Evolutionary conservation across 495 filamentous ascomycete genomes (phyloP), one percentile per base, ranked within the genome.

Genomic region (Glarea lozoyensis): DNA sequence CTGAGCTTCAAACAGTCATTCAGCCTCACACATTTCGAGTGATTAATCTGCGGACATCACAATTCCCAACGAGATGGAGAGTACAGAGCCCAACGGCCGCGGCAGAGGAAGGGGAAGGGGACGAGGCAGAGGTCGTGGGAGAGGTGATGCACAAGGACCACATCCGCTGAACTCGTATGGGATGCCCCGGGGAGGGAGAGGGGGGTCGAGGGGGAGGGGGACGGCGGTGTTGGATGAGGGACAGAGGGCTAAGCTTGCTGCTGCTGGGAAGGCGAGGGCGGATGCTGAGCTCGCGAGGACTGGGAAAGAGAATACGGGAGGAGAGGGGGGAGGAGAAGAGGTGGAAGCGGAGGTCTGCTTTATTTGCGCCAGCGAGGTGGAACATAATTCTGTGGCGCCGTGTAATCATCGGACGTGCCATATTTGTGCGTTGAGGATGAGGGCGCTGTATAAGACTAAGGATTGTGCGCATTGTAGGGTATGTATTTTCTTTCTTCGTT

Each of bases 391-490:
- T 2, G 74, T 97, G 35, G 78, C 88, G 13, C 92, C 92, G 11
- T 98, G 92, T 62, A 95, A 92, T 59, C 93, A 98, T 64, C 73
- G 81, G 15, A 94, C 88, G 9, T 98, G 92, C 60, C 92, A 97
- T 64, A 93, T 97, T 41, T 98, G 92, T 59, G 79, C 88, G 2
- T 63, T 99, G 50, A 73, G 93, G 36, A 68, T 95, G 66, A 75
- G 92, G 38, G 92, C 88, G 0, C 63, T 99, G 32, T 99, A 97
- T 61, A 97, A 96, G 70, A 90, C 78, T 45, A 94, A 89, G 60
- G 81, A 84, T 40, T 99, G 92, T 57, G 84, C 89, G 12, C 88
- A 97, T 66, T 99, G 92, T 63, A 70, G 92, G 42, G 87, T 90
- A 73, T 51, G 81, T 65, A 48, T 13, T 24, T 45, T 15, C 48